These are phyloP conservation scores for Septoria petroselini DNA, from an alignment of 2,329 filamentous ascomycete species.

Conservation along the genomic window DNA sequence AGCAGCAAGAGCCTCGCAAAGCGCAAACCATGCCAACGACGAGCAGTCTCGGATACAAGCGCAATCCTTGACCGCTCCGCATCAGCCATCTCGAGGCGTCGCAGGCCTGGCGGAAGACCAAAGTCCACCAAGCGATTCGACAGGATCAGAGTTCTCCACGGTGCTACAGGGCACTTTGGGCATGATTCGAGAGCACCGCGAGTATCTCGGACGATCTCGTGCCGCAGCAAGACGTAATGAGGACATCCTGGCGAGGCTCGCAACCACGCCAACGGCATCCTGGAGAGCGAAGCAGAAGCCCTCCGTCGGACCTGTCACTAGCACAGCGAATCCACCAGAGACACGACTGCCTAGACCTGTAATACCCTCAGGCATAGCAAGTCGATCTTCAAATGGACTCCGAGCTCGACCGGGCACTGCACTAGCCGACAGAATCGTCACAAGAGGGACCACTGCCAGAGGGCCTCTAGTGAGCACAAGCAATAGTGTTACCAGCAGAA, in stretches of 20 bases:
- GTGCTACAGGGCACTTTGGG: neutral
- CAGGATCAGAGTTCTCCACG: neutral
- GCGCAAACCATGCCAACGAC: neutral
- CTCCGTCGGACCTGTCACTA: neutral
- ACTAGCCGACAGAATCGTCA: neutral
- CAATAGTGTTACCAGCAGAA: neutral
- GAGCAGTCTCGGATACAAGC: neutral
- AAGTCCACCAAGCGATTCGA: neutral
- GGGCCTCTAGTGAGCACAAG: neutral
- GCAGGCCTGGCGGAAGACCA: neutral
- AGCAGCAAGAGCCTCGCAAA: neutral
- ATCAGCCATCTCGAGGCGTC: neutral
- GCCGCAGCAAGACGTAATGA: neutral
- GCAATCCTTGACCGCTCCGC: neutral
- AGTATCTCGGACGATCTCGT: neutral
- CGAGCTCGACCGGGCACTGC: neutral
- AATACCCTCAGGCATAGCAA: neutral
- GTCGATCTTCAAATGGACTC: neutral
- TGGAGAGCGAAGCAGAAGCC: neutral
- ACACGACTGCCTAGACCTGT: neutral
- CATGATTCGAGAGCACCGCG: neutral
- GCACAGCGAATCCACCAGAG: neutral
- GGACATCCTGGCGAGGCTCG: neutral
- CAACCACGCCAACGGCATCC: neutral
- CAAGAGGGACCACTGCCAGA: neutral